These are phyloP conservation scores for Globisporangium camurandrum DNA, from an alignment of 352 stramenopile genomes.

Conservation along the genomic window DNA sequence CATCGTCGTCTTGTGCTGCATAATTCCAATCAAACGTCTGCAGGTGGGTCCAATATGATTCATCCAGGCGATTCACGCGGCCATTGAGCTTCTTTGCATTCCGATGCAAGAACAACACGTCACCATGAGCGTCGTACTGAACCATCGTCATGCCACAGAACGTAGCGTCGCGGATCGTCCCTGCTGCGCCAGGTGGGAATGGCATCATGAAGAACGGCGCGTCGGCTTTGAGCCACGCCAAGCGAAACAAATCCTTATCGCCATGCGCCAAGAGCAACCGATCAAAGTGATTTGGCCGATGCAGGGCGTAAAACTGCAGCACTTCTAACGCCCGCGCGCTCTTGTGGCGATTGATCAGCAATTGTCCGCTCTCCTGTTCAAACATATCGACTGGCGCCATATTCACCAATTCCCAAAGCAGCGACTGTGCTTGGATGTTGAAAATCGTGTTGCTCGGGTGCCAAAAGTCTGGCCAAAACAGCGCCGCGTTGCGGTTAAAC, in stretches of 20 bases:
- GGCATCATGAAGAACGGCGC: constrained; percentile 56
- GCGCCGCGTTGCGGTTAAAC: constrained; percentile 30
- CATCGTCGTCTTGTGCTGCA: background rate
- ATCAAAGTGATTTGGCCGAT: constrained; percentile 54
- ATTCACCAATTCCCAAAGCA: constrained; percentile 62
- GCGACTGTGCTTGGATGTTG: constrained; percentile 47
- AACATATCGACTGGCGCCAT: constrained; percentile 66
- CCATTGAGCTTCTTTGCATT: constrained; percentile 67
- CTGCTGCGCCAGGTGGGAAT: constrained; percentile 34
- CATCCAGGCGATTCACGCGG: constrained; percentile 30
- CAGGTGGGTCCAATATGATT: constrained; percentile 33
- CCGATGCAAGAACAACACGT: constrained; percentile 63
- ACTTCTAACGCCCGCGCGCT: constrained; percentile 35
- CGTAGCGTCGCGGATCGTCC: constrained; percentile 23
- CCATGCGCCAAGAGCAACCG: constrained; percentile 52
- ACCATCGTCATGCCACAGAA: constrained; percentile 79
- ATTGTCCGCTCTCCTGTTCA: constrained; percentile 70
- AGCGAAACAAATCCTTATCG: constrained; percentile 76
- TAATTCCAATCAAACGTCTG: constrained; percentile 35
- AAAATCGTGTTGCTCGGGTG: constrained; percentile 65
- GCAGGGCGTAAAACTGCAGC: constrained; percentile 54
- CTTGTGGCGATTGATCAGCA: constrained; percentile 50
- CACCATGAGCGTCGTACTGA: constrained; percentile 43
- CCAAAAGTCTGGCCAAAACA: constrained; percentile 81
- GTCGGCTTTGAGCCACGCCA: constrained; percentile 69